Conservation (phyloP, 768 basidiomycete species). For the Strobilomyces dryophilus region DNA sequence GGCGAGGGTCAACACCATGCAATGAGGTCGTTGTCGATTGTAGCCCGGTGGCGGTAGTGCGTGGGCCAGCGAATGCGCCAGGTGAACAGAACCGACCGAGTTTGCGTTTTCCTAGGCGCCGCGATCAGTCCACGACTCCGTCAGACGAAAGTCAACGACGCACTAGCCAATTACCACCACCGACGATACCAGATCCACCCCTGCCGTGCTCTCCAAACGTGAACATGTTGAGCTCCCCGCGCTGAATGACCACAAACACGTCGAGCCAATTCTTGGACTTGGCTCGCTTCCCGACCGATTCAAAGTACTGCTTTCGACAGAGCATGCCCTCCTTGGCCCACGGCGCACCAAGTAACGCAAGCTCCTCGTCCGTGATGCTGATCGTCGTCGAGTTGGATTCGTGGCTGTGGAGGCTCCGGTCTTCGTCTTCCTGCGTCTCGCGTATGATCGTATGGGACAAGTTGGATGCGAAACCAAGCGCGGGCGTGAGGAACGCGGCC, state of each 20-base stretch:
- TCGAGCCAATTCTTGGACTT: constrained; percentile 92
- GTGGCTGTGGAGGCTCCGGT: constrained; percentile 61
- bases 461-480: constrained; percentile 96
- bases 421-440: constrained; percentile 87
- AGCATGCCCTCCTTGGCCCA: constrained; percentile 99
- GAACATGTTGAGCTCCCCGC: constrained; percentile 95
- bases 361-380: constrained; percentile 91
- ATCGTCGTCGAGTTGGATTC: constrained; percentile 67
- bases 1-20: constrained; percentile 89
- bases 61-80: constrained; percentile 87
- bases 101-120: constrained; percentile 73
- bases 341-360: constrained; percentile 91
- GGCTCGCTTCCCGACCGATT: constrained; percentile 74
- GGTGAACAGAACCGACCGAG: constrained; percentile 73
- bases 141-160: constrained; percentile 33
- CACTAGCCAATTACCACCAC: constrained; percentile 98
- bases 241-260: constrained; percentile 93
- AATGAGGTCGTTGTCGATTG: constrained; percentile 84
- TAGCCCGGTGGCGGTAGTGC: constrained; percentile 90
- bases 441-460: constrained; percentile 95
- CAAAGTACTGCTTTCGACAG: constrained; percentile 93
- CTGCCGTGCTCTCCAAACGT: constrained; percentile 76
- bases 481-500: constrained; percentile 70
- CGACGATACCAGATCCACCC: constrained; percentile 65
- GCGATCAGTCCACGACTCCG: constrained; percentile 9